Percentiles rank a stretch among this genome's conserved stretches.
These are phyloP conservation scores for Naematelia encephala DNA, from an alignment of 768 basidiomycete genomes.

Conservation along the genomic window DNA sequence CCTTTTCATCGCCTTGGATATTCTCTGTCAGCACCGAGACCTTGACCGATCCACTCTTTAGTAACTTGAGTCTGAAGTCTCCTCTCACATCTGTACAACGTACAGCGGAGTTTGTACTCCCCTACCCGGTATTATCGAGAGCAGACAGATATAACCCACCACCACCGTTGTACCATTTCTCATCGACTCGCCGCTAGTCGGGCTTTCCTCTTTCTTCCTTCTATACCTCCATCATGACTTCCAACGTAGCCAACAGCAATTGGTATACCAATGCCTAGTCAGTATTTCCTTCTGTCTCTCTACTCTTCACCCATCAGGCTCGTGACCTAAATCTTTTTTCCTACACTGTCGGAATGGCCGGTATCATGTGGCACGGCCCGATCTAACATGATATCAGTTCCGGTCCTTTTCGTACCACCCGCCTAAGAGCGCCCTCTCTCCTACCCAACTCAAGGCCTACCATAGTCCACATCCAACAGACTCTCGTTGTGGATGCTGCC, in stretches of 20 bases:
- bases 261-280: conserved; percentile 27
- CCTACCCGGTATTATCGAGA: no score
- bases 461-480: conserved; percentile 29
- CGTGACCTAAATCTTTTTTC: no score
- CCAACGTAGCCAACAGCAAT: neutral
- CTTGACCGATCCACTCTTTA: no score
- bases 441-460: conserved; percentile 18
- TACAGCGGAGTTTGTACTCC: no score
- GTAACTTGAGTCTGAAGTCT: no score
- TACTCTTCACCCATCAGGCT: neutral
- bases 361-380: no score
- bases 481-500: conserved; percentile 39
- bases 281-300: conserved; percentile 13
- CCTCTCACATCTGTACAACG: no score
- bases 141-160: neutral
- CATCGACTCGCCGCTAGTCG: neutral
- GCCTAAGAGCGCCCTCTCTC: conserved; percentile 39
- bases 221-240: neutral
- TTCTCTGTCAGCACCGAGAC: neutral
- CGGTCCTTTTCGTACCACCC: conserved; percentile 35
- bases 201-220: neutral
- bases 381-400: conserved; percentile 20
- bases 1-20: no score
- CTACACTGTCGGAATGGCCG: no score
- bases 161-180: neutral